A percentile compares a stretch with the other conserved stretches of the same genome.
Conservation (phyloP, 2,329 filamentous ascomycete genomes). For the Mariannaea elegans region DNA sequence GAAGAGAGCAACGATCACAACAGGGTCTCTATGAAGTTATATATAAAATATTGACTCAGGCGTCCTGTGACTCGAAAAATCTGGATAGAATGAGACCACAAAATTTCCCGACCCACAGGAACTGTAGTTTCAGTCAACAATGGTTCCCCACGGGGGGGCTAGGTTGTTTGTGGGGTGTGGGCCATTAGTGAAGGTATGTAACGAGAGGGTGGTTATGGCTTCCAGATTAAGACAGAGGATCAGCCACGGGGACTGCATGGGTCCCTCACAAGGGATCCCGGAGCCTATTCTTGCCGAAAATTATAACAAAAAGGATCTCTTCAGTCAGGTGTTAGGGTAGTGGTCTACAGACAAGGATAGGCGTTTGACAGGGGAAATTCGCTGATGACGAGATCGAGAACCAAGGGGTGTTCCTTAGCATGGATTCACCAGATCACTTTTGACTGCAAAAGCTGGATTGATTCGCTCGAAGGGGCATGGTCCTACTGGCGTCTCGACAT, state of each 20-base stretch:
- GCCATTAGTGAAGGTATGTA: background rate
- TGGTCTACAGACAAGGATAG: background rate
- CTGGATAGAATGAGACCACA: conserved; percentile 11
- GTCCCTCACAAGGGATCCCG: background rate
- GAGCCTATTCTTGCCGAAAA: conserved; percentile 9
- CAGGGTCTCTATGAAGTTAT: background rate
- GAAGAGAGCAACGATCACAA: background rate
- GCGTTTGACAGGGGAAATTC: background rate
- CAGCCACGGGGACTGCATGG: background rate
- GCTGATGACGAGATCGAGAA: background rate
- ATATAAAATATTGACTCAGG: conserved; percentile 1
- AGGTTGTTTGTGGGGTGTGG: conserved; percentile 11
- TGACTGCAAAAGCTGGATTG: background rate
- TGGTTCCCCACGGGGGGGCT: conserved; percentile 19
- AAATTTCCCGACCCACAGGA: conserved; percentile 1
- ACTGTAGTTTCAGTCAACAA: background rate
- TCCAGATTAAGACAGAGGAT: conserved; percentile 5
- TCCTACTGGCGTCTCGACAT: background rate
- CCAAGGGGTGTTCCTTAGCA: background rate
- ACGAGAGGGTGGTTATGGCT: conserved; percentile 12
- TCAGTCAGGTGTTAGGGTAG: too few relatives aligned
- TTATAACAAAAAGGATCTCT: too few relatives aligned
- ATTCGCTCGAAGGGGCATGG: conserved; percentile 1
- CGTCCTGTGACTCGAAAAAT: conserved; percentile 9
- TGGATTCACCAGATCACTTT: background rate